These are phyloP conservation scores for Calonectria leucothoes DNA, from an alignment of 2,329 filamentous ascomycete species.

Conservation along the genomic window DNA sequence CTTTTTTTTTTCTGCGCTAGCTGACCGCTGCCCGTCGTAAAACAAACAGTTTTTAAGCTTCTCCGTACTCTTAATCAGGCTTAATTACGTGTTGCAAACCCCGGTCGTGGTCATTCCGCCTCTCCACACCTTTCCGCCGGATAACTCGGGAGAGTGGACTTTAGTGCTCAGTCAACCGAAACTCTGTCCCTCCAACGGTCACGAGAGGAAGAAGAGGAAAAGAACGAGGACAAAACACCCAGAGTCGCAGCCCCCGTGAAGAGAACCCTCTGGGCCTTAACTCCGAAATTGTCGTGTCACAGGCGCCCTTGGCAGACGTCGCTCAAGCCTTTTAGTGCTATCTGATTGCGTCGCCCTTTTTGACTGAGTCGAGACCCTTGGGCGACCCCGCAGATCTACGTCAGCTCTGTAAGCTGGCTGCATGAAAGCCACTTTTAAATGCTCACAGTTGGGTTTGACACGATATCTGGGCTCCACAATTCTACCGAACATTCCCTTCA, in stretches of 20 bases:
- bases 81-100: background rate
- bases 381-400: slow-evolving; percentile 1
- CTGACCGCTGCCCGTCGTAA: background rate
- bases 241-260: background rate
- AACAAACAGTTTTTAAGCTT: background rate
- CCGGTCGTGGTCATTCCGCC: background rate
- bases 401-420: background rate
- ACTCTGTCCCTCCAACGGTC: background rate
- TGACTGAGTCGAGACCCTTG: background rate
- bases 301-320: background rate
- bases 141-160: background rate
- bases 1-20: background rate
- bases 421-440: background rate
- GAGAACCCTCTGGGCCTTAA: background rate
- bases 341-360: background rate
- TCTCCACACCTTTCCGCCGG: background rate
- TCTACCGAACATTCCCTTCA: slow-evolving; percentile 1
- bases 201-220: background rate
- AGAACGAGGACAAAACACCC: background rate
- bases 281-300: background rate
- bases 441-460: too few relatives aligned
- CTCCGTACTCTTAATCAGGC: background rate
- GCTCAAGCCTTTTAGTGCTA: background rate
- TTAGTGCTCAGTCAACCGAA: background rate
- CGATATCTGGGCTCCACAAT: background rate